Evolutionary conservation across 352 stramenopile genomes (phyloP), one percentile per base, ranked within the genome.

Genomic region (Phytophthora megakarya): DNA sequence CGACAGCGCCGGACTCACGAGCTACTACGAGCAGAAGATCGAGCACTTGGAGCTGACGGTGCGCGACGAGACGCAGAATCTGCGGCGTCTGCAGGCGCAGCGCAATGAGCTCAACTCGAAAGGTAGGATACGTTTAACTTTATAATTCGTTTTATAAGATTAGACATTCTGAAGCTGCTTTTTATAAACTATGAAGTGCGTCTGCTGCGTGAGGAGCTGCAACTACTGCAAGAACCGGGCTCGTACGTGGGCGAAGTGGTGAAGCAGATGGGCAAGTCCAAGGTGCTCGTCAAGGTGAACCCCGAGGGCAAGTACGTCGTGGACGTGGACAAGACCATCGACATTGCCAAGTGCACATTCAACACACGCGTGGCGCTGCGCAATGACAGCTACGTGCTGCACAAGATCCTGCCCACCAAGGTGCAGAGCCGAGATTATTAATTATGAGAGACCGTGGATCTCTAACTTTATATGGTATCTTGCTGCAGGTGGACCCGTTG

Each of bases 371-470:
- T 99, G 28, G 98, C 98, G 9, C 81, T 99, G 18, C 89, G 97
- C 49, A 99, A 99, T 74, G 97, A 99, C 85, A 99, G 96, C 62
- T 99, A 99, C 73, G 97, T 97, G 49, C 84, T 99, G 30, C 97
- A 99, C 81, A 99, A 99, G 81, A 99, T 99, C 61, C 78, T 99
- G 11, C 98, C 98, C 3, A 99, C 97, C 22, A 99, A 99, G 86
- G 70, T 72, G 40, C 32, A 32, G 18, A 47, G n/a, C n/a, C n/a
- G n/a, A n/a, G n/a, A 18, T 11, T 44, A 70, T 70, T 22, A 60
- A 65, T 3, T 61, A 45, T 70, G 53, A 46, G 30, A 52, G 37
- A 33, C 12, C 6, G 1, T 32, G 15, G 12, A 21, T 60, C 8
- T 58, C 37, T 67, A 42, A 61, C 44, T 62, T 65, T 39, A 53